A percentile compares a stretch with the other conserved stretches of the same genome.
phyloP scores from a whole-genome alignment of 2,329 filamentous ascomycete species.

The Aspergillus tamarii region DNA sequence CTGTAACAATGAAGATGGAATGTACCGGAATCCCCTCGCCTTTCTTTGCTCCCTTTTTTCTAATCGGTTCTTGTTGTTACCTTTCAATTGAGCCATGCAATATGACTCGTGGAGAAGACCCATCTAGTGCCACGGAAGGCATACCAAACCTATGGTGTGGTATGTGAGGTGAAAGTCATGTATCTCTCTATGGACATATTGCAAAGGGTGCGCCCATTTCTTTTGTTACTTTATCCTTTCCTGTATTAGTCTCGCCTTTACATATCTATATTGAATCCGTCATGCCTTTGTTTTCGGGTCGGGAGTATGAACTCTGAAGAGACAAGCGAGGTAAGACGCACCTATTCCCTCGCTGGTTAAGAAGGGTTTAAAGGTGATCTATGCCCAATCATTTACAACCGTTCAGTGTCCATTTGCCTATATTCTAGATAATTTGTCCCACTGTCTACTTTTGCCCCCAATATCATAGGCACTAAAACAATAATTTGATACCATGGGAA shows the following conservation, averaged over 20 bases:
- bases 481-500: slow-evolving; percentile 1
- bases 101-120: neutral
- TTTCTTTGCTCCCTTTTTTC: neutral
- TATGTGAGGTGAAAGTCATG: neutral
- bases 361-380: neutral
- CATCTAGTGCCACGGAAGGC: no score
- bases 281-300: neutral
- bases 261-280: neutral
- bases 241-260: neutral
- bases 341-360: no score
- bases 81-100: neutral
- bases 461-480: neutral
- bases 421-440: neutral
- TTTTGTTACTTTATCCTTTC: neutral
- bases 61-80: no score
- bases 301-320: neutral
- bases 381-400: neutral
- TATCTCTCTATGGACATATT: neutral
- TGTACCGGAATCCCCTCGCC: neutral
- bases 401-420: neutral
- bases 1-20: neutral
- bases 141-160: neutral
- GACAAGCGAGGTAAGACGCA: neutral
- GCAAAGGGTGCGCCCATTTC: no score
- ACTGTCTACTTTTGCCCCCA: neutral